Evolutionary conservation across 192 early-diverging fungal genomes (phyloP).

Genomic region (Podila clonocystis): DNA sequence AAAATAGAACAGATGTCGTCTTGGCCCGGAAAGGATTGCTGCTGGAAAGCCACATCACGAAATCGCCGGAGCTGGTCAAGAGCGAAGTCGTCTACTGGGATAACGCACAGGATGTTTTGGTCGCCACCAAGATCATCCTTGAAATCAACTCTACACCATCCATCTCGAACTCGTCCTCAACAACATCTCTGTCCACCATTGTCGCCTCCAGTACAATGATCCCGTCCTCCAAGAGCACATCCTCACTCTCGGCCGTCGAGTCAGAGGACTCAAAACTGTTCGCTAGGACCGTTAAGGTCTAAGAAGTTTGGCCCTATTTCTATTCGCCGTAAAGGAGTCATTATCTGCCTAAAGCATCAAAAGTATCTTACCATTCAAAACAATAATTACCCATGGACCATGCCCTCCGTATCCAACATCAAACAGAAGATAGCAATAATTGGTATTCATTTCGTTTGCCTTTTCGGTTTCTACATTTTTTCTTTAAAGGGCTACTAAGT

Average conservation of each 20-base stretch:
- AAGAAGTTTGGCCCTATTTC: background rate
- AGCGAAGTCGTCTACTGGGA: conserved; percentile 39
- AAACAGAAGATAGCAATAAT: no score
- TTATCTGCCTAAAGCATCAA: no score
- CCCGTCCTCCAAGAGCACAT: background rate
- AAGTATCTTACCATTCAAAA: no score
- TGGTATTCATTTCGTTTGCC: no score
- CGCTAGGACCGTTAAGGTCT: background rate
- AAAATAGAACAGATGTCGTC: conserved; percentile 16
- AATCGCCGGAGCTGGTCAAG: conserved; percentile 20
- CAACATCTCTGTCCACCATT: background rate
- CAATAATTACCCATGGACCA: no score
- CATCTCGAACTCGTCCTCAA: background rate
- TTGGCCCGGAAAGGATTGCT: conserved; percentile 28
- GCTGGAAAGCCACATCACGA: conserved; percentile 28
- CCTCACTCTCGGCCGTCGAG: background rate
- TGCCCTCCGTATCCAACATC: no score
- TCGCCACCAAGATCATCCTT: conserved; percentile 5
- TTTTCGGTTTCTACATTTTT: no score
- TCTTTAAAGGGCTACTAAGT: background rate
- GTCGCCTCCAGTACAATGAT: background rate
- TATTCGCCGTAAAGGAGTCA: background rate
- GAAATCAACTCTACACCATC: background rate
- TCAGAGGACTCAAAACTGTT: background rate
- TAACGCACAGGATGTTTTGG: conserved; percentile 14